Evolutionary conservation across 495 filamentous ascomycete genomes (phyloP).

Genomic region (Neurospora sp.): DNA sequence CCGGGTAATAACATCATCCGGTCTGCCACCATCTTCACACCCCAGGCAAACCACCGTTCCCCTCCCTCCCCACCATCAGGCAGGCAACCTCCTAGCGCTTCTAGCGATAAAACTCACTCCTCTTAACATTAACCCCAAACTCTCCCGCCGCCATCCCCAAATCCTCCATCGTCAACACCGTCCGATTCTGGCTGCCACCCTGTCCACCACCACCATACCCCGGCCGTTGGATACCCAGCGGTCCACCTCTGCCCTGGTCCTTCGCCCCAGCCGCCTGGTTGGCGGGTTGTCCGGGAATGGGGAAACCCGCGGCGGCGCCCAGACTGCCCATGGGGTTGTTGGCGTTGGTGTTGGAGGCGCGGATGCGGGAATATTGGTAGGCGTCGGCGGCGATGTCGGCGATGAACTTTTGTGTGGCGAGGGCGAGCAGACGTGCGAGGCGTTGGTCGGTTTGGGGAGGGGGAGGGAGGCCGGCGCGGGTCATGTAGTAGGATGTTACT

Average conservation of each 20-base stretch:
- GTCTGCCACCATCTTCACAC: neutral
- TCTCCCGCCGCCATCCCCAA: constrained; percentile 93
- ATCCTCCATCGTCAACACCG: constrained; percentile 98
- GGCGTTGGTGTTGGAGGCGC: constrained; percentile 75
- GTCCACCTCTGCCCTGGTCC: constrained; percentile 48
- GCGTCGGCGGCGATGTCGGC: constrained; percentile 95
- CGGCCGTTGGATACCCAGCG: constrained; percentile 78
- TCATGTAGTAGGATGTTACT: constrained; percentile 96
- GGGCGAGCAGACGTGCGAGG: constrained; percentile 83
- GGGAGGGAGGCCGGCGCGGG: constrained; percentile 83
- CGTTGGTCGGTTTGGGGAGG: constrained; percentile 76
- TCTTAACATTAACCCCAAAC: constrained; percentile 93
- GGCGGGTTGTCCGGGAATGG: constrained; percentile 48
- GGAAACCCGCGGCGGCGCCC: constrained; percentile 65
- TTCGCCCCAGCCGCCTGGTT: constrained; percentile 45
- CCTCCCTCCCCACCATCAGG: neutral
- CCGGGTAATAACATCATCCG: neutral
- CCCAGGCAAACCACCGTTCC: neutral
- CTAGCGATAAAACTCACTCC: constrained; percentile 86
- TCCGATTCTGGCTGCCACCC: constrained; percentile 81
- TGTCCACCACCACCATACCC: constrained; percentile 90
- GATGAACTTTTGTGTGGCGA: constrained; percentile 96
- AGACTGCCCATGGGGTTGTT: constrained; percentile 83
- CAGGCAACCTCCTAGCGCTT: constrained; percentile 24
- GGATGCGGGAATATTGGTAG: constrained; percentile 93